A percentile compares a stretch with the other conserved stretches of the same genome.
Evolutionary conservation across 2,329 filamentous ascomycete genomes (phyloP).

Genomic region (Microdochium bolleyi): DNA sequence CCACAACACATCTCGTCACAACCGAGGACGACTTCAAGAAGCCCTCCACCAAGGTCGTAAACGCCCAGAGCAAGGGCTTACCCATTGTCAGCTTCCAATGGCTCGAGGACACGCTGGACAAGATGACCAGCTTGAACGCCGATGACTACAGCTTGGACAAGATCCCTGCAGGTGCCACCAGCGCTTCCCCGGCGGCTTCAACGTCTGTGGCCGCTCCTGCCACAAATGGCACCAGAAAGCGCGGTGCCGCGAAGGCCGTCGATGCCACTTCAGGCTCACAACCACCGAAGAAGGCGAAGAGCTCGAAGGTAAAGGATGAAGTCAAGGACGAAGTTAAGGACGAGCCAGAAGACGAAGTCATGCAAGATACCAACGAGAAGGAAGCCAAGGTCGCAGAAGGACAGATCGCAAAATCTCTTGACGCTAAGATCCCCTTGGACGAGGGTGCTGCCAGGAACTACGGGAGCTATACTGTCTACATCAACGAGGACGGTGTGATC

Average conservation of each 20-base stretch:
- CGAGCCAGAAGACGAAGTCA: constrained; percentile 13
- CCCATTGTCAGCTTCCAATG: constrained; percentile 53
- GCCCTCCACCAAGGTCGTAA: constrained; percentile 40
- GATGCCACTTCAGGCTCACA: constrained; percentile 2
- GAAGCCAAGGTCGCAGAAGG: constrained; percentile 25
- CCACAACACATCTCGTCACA: constrained; percentile 50
- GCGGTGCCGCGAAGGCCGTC: constrained; percentile 7
- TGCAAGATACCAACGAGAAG: constrained; percentile 7
- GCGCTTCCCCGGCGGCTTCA: constrained; percentile 7
- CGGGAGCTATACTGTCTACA: constrained; percentile 46
- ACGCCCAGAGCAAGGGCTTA: constrained; percentile 36
- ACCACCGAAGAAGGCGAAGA: constrained; percentile 16
- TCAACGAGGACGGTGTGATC: constrained; percentile 58
- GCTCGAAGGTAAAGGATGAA: constrained; percentile 7
- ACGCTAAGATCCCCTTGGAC: constrained; percentile 42
- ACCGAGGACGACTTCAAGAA: constrained; percentile 43
- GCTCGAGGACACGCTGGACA: constrained; percentile 47
- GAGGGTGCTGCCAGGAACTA: constrained; percentile 27
- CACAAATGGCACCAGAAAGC: constrained; percentile 12
- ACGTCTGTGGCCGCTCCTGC: constrained; percentile 1
- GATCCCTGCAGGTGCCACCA: constrained; percentile 3
- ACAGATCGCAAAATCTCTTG: constrained; percentile 37
- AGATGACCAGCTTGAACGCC: constrained; percentile 28
- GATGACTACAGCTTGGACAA: constrained; percentile 13
- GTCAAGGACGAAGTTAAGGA: constrained; percentile 1